Evolutionary conservation across 805 yeast genomes (phyloP).

Genomic region (Diddensiella transvaalensis): DNA sequence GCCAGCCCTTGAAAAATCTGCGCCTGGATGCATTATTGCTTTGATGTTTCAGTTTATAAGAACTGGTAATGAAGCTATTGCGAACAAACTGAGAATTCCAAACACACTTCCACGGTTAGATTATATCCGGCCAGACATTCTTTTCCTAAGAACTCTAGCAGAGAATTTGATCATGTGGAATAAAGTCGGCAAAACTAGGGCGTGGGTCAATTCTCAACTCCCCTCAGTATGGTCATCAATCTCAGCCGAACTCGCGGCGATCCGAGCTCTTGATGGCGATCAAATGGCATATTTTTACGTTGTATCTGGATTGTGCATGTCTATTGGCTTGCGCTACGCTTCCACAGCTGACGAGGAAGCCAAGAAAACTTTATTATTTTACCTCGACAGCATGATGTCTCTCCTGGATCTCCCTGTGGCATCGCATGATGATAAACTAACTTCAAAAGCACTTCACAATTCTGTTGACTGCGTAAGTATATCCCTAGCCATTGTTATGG

Average conservation of each 20-base stretch:
- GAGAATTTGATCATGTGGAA: conserved; percentile 72
- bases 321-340: conserved; percentile 74
- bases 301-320: conserved; percentile 68
- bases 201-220: conserved; percentile 58
- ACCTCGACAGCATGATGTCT: conserved; percentile 49
- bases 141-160: conserved; percentile 62
- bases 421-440: conserved; percentile 56
- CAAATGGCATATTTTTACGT: conserved; percentile 60
- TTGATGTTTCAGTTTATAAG: conserved; percentile 69
- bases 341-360: conserved; percentile 59
- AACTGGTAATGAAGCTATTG: conserved; percentile 57
- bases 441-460: conserved; percentile 50
- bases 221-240: conserved; percentile 42
- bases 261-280: conserved; percentile 48
- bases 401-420: conserved; percentile 41
- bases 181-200: conserved; percentile 42
- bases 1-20: conserved; percentile 54
- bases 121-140: conserved; percentile 74
- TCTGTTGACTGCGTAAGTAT: conserved; percentile 59
- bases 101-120: conserved; percentile 54
- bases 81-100: conserved; percentile 60
- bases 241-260: conserved; percentile 30
- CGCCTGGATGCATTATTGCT: conserved; percentile 71
- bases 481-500: conserved; percentile 71
- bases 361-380: conserved; percentile 51